These are phyloP conservation scores for Colletotrichum limetticola DNA, from an alignment of 2,329 filamentous ascomycete species.

Conservation along the genomic window DNA sequence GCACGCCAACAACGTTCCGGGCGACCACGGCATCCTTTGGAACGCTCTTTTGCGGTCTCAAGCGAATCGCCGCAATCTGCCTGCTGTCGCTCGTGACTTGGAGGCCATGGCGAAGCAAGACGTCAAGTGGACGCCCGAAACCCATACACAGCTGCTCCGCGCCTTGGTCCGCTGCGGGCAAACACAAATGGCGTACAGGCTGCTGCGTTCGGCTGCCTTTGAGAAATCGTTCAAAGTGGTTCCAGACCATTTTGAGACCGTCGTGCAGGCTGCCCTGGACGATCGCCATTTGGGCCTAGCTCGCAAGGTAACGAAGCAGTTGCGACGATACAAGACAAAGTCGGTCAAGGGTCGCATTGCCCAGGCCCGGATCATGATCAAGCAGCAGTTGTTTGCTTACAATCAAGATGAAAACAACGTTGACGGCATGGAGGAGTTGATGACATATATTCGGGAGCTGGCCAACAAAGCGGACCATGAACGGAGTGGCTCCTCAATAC, in stretches of 20 bases:
- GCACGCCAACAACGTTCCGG: slow-evolving; percentile 60
- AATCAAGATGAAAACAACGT: slow-evolving; percentile 11
- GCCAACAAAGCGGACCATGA: slow-evolving; percentile 14
- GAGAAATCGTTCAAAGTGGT: slow-evolving; percentile 58
- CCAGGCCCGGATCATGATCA: slow-evolving; percentile 52
- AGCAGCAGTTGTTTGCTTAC: slow-evolving; percentile 32
- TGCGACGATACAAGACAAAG: slow-evolving; percentile 56
- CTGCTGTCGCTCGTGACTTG: slow-evolving; percentile 60
- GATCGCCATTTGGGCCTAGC: slow-evolving; percentile 55
- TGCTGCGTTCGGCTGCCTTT: slow-evolving; percentile 56
- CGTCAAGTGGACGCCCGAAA: slow-evolving; percentile 60
- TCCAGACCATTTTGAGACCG: slow-evolving; percentile 60
- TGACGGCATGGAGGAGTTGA: slow-evolving; percentile 40
- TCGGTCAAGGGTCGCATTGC: slow-evolving; percentile 56
- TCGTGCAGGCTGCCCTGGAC: slow-evolving; percentile 63
- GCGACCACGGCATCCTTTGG: slow-evolving; percentile 74
- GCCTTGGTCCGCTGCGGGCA: slow-evolving; percentile 61
- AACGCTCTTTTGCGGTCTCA: slow-evolving; percentile 80
- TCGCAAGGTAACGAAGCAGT: slow-evolving; percentile 48
- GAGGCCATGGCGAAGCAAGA: slow-evolving; percentile 58
- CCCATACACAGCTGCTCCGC: slow-evolving; percentile 60
- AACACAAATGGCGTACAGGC: slow-evolving; percentile 59
- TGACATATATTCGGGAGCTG: slow-evolving; percentile 42
- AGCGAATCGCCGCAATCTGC: slow-evolving; percentile 68
- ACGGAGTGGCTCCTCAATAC: not conserved